Evolutionary conservation across 1,284 basidiomycete species (phyloP), one percentile per base, ranked within the genome.

Genomic region (Cryptococcus sp.): DNA sequence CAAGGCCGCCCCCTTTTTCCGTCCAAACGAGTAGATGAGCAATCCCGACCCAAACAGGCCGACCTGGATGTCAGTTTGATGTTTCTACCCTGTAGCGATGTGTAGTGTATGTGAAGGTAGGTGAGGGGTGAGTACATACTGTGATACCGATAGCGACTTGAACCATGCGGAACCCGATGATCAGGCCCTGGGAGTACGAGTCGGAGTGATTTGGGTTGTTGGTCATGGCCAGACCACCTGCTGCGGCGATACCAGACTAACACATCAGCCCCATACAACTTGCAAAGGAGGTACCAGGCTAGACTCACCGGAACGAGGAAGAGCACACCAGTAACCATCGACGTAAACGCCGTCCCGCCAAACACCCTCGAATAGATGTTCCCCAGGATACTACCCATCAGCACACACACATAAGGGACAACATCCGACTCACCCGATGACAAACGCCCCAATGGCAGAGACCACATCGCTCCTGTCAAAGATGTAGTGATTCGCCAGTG

Each of bases 121-220:
- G n/a, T 31, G 28, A 14, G n/a, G 19, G 36, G 25, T 9, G 18
- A 34, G 9, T 2, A n/a, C 18, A 52, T 33, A 64, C 86, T 1
- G 87, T 91, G 63, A 92, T 90, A 48, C 88, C 89, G 57, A 92
- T 89, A 1, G 86, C 86, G 41, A 90, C 87, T 50, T 85, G 81
- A 52, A 90, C 86, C 87, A 88, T 87, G 26, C 72, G 59, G 49
- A 74, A 69, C 35, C 73, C 73, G 51, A 73, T 71, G 33, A 69
- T 59, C 44, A 75, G 58, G 23, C 74, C 74, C 56, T 70, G 69
- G 26, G 65, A 71, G 54, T 75, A 76, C n/a, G 69, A 68, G 52
- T 76, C 72, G 38, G 60, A 65, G 33, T 70, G 43, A 78, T 82
- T 14, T 77, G 83, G 32, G 80, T 82, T 71, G 82, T 83, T 80